Conservation (phyloP, 2,329 filamentous ascomycete species). For the Fusarium sp. region DNA sequence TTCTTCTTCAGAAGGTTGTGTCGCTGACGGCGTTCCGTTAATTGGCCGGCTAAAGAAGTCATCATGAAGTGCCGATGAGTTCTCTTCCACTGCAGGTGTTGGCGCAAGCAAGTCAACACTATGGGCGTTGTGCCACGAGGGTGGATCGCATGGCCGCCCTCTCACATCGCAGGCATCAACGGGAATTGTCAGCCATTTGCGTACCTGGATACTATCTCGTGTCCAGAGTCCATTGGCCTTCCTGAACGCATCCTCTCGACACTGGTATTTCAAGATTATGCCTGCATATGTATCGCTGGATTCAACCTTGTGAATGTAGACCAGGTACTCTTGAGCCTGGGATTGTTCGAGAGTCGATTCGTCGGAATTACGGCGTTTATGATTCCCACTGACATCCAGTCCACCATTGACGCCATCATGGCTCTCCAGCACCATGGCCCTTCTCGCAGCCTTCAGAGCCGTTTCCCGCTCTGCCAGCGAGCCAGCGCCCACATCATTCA, state of each 20-base stretch:
- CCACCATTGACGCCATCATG: slow-evolving; percentile 69
- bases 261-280: slow-evolving; percentile 89
- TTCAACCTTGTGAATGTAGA: slow-evolving; percentile 89
- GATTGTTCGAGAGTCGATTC: slow-evolving; percentile 64
- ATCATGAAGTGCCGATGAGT: slow-evolving; percentile 45
- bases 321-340: slow-evolving; percentile 78
- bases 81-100: slow-evolving; percentile 54
- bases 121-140: slow-evolving; percentile 53
- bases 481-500: slow-evolving; percentile 64
- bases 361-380: slow-evolving; percentile 76
- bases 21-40: slow-evolving; percentile 47
- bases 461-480: slow-evolving; percentile 64
- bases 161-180: slow-evolving; percentile 90
- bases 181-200: slow-evolving; percentile 83
- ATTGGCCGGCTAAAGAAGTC: slow-evolving; percentile 55
- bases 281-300: slow-evolving; percentile 89
- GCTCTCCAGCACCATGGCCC: slow-evolving; percentile 69
- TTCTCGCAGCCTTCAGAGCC: slow-evolving; percentile 65
- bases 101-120: slow-evolving; percentile 63
- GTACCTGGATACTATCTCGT: slow-evolving; percentile 87
- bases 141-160: slow-evolving; percentile 73
- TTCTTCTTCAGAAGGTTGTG: slow-evolving; percentile 53
- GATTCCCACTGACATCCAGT: slow-evolving; percentile 64
- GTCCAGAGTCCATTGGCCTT: slow-evolving; percentile 96
- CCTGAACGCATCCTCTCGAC: slow-evolving; percentile 81